A percentile compares a stretch with the other conserved stretches of the same genome.
phyloP scores from a whole-genome alignment of 2,329 filamentous ascomycete species.

The Alternaria arborescens region DNA sequence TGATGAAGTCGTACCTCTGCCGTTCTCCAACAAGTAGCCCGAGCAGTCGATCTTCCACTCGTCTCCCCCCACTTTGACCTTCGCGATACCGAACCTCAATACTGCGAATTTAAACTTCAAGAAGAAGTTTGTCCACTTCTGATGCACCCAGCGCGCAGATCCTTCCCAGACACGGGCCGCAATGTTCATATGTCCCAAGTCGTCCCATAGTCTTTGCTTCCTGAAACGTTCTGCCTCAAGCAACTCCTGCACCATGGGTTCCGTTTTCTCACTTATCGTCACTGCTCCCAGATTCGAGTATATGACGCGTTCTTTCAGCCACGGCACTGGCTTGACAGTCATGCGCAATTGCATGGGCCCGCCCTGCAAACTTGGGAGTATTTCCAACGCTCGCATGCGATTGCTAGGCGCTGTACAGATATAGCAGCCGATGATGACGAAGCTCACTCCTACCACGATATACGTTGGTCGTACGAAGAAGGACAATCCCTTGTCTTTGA shows the following conservation, averaged over 20 bases:
- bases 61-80: constrained; percentile 40
- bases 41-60: constrained; percentile 51
- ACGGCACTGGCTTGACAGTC: constrained; percentile 34
- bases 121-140: constrained; percentile 50
- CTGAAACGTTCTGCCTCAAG: constrained; percentile 41
- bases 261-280: constrained; percentile 44
- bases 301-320: constrained; percentile 40
- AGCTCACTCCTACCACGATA: constrained; percentile 39
- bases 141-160: constrained; percentile 42
- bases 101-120: constrained; percentile 47
- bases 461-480: constrained; percentile 48
- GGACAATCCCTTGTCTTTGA: constrained; percentile 40
- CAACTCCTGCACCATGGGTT: constrained; percentile 42
- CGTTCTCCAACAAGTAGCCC: constrained; percentile 44
- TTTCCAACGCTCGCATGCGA: constrained; percentile 41
- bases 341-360: constrained; percentile 44
- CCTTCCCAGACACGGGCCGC: constrained; percentile 37
- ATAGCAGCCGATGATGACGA: constrained; percentile 43
- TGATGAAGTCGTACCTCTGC: constrained; percentile 39
- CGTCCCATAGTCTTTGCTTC: constrained; percentile 37
- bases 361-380: constrained; percentile 42
- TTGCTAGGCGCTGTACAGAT: constrained; percentile 43
- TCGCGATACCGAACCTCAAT: constrained; percentile 43
- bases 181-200: constrained; percentile 37
- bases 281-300: constrained; percentile 39